These are phyloP conservation scores for Colletotrichum tropicale DNA, from an alignment of 2,329 filamentous ascomycete genomes.

Conservation along the genomic window DNA sequence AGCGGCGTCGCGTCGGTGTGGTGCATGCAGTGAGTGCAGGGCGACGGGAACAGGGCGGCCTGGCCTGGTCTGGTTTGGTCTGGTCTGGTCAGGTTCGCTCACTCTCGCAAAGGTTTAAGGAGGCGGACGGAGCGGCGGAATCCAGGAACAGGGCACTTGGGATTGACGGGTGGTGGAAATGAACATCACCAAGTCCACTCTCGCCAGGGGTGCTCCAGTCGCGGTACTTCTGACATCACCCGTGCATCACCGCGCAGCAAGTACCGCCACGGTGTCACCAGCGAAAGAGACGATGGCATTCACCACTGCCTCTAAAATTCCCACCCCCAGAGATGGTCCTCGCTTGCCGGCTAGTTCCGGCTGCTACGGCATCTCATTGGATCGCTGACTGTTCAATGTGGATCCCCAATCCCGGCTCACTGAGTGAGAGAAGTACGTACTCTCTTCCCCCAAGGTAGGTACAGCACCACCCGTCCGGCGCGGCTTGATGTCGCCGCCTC, in stretches of 20 bases:
- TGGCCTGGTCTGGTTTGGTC: not conserved
- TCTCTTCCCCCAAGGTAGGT: not conserved
- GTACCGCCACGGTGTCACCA: not conserved
- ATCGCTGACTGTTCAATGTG: not conserved
- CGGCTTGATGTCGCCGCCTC: not conserved
- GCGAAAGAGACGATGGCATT: not conserved
- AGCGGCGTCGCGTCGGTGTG: not conserved
- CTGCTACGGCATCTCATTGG: not conserved
- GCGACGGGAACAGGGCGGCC: not conserved
- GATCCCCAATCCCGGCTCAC: not conserved
- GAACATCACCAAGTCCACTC: constrained; percentile 4
- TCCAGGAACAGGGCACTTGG: constrained; percentile 19
- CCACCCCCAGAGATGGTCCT: not conserved
- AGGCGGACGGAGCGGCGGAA: constrained; percentile 3
- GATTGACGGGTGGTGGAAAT: constrained; percentile 16
- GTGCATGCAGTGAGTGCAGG: not conserved
- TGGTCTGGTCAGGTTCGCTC: not conserved
- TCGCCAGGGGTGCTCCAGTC: not conserved
- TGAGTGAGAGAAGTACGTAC: not conserved
- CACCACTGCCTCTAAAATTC: constrained; percentile 1
- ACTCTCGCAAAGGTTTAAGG: not conserved
- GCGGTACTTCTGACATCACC: not conserved
- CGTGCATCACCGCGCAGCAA: not conserved
- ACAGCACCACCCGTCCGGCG: not conserved
- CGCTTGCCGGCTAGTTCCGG: constrained; percentile 9